phyloP scores from a whole-genome alignment of 2,329 filamentous ascomycete genomes.

The Didymella lethalis region DNA sequence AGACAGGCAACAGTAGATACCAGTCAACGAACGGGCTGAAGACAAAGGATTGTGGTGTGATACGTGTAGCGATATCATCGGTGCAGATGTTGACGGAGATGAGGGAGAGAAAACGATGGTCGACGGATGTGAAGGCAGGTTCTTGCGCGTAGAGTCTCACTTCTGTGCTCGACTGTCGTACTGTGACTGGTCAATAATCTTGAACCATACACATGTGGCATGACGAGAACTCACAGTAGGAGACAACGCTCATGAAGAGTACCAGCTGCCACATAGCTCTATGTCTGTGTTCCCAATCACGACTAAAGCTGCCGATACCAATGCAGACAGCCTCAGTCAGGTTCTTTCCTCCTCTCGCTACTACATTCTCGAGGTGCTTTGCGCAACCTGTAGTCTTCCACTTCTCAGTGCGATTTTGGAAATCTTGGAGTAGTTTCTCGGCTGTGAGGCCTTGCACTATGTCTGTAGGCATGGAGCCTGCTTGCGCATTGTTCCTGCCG shows the following conservation, averaged over 20 bases:
- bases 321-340: constrained; percentile 44
- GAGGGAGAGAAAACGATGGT: constrained; percentile 37
- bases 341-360: constrained; percentile 25
- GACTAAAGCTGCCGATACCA: constrained; percentile 48
- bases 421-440: constrained; percentile 34
- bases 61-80: constrained; percentile 29
- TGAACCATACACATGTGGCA: too few relatives aligned
- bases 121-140: constrained; percentile 46
- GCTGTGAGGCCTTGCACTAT: constrained; percentile 37
- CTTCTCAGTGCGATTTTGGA: constrained; percentile 32
- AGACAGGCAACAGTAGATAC: constrained; percentile 43
- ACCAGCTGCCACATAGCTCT: constrained; percentile 51
- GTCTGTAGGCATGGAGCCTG: constrained; percentile 25
- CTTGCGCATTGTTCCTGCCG: constrained; percentile 4
- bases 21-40: constrained; percentile 51
- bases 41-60: constrained; percentile 37
- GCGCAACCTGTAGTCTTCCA: constrained; percentile 38
- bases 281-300: constrained; percentile 47
- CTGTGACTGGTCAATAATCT: constrained; percentile 3
- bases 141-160: constrained; percentile 45
- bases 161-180: constrained; percentile 10
- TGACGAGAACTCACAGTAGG: constrained; percentile 15
- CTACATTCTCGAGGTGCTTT: constrained; percentile 25
- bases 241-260: constrained; percentile 40
- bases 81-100: constrained; percentile 33